Evolutionary conservation across 1,284 basidiomycete species (phyloP), one percentile per base, ranked within the genome.

Genomic region (Ganoderma leucocontextum): DNA sequence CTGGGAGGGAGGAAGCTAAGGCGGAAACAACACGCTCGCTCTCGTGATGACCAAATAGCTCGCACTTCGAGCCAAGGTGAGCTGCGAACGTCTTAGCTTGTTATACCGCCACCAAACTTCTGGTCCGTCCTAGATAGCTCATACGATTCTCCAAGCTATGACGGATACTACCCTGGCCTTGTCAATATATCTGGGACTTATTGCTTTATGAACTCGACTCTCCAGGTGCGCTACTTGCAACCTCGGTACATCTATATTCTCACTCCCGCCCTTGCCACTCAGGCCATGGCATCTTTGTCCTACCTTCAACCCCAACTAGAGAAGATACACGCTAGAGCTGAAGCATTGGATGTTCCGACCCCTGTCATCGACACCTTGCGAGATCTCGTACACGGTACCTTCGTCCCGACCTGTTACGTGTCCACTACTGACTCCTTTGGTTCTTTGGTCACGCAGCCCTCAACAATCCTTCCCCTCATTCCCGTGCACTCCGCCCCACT

Each of bases 111-210:
- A 10, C 33, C 58, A 29, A 52, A 60, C 62, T 33, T 41, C 10
- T 25, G 39, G 38, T 52, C 4, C 39, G 39, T 13, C 22, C n/a
- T 49, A 71, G 69, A 69, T 15, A 66, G 41, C 60, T 49, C 67
- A 15, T 66, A 66, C 29, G 72, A 73, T 36, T 69, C 67, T 19
- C 70, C 71, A 39, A 75, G 75, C 60, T 84, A 78, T 59, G 84
- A 84, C 25, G 83, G 84, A 35, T 87, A 89, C 75, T 97, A 94
- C 80, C 92, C 94, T 6, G 96, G 95, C 1, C 89, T 97, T 65
- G 92, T 96, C 75, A 97, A 98, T 77, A 91, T 96, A 44, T 95
- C 94, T n/a, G 95, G 96, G 10, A 96, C 95, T 62, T 93, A 97
- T 72, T 97, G 96, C 77, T 98, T 97, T 82, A 93, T 97, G 90